Conservation (phyloP, 1,284 basidiomycete species). For the Microbotryum violaceum region DNA sequence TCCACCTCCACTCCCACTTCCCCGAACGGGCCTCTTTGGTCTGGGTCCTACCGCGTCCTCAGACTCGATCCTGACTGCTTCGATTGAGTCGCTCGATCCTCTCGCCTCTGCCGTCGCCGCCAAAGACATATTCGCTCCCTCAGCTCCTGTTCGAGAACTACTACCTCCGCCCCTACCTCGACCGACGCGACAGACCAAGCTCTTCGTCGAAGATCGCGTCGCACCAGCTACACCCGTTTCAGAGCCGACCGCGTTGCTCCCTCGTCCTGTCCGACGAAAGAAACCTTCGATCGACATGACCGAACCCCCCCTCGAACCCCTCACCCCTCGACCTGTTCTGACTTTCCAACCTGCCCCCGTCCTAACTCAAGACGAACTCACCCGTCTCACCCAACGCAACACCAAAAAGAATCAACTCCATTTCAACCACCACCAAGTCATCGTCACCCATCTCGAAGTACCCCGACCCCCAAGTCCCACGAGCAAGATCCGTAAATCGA, state of each 20-base stretch:
- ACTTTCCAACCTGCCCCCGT: constrained; percentile 15
- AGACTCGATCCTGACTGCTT: constrained; percentile 6
- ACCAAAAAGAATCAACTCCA: constrained; percentile 28
- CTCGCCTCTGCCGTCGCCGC: not conserved
- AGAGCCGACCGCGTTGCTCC: not conserved
- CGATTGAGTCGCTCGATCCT: constrained; percentile 8
- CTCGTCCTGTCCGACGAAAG: not conserved
- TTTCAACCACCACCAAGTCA: constrained; percentile 31
- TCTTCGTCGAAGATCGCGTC: not conserved
- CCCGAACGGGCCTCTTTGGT: too few relatives aligned
- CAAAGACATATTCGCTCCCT: constrained; percentile 5
- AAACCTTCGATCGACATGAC: not conserved
- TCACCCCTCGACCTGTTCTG: not conserved
- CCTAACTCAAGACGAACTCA: constrained; percentile 27
- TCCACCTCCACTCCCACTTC: too few relatives aligned
- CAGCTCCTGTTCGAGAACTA: not conserved
- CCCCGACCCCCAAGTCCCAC: constrained; percentile 34
- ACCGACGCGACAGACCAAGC: not conserved
- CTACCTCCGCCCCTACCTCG: not conserved
- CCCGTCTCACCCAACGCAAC: constrained; percentile 29
- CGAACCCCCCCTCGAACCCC: not conserved
- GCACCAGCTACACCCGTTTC: not conserved
- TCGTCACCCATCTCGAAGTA: constrained; percentile 25
- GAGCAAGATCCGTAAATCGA: constrained; percentile 32
- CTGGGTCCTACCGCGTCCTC: too few relatives aligned